Conservation (phyloP, 1,139 yeast species). For the Lodderomyces metapsilosis region DNA sequence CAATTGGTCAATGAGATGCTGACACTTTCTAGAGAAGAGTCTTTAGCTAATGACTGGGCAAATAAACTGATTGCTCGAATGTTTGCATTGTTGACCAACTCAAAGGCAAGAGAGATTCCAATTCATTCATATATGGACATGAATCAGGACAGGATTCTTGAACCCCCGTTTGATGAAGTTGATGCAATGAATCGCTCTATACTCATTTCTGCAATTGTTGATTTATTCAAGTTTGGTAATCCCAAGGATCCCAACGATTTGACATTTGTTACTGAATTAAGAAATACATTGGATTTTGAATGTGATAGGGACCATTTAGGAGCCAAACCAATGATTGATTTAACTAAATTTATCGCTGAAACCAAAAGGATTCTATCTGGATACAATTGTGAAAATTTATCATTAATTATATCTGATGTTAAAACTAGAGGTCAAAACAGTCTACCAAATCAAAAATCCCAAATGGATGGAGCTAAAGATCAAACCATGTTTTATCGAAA, state of each 20-base stretch:
- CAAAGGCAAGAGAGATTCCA: conserved; percentile 61
- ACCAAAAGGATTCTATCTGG: conserved; percentile 16
- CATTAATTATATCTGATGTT: conserved; percentile 47
- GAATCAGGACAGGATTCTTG: conserved; percentile 22
- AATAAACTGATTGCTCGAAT: conserved; percentile 33
- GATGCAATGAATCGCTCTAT: conserved; percentile 16
- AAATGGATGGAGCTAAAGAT: conserved; percentile 45
- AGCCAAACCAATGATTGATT: conserved; percentile 20
- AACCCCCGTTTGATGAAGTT: conserved; percentile 3
- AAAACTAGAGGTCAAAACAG: conserved; percentile 50
- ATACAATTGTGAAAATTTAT: conserved; percentile 18
- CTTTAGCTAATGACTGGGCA: conserved; percentile 33
- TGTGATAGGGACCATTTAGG: conserved; percentile 2
- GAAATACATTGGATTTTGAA: conserved; percentile 8
- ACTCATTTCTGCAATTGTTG: conserved; percentile 63
- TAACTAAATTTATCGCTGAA: conserved; percentile 21
- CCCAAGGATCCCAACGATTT: conserved; percentile 9
- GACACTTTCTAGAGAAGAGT: conserved; percentile 11
- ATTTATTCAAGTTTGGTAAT: conserved; percentile 36
- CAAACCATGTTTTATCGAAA: conserved; percentile 59
- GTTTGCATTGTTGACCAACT: conserved; percentile 36
- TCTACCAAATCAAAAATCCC: conserved; percentile 49
- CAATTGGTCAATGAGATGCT: conserved; percentile 20
- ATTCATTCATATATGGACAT: conserved; percentile 52
- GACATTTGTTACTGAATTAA: conserved; percentile 1